These are phyloP conservation scores for Rhizopogon hawkerae DNA, from an alignment of 1,284 basidiomycete genomes.

Conservation along the genomic window DNA sequence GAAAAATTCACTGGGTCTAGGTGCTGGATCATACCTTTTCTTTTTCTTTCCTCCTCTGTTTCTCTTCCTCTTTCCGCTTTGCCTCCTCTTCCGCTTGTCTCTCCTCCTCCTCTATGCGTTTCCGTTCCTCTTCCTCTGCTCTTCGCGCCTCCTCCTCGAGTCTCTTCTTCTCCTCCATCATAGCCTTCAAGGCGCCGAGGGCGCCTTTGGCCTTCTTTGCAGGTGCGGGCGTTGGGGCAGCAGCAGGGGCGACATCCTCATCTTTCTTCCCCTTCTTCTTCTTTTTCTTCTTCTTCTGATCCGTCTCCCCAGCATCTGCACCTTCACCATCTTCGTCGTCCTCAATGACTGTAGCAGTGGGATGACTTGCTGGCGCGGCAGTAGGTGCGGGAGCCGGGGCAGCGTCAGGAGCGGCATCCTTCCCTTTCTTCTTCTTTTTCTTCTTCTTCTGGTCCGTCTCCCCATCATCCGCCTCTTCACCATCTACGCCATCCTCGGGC, in stretches of 20 bases:
- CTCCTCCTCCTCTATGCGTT: slow-evolving; percentile 80
- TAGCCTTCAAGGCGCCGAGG: slow-evolving; percentile 65
- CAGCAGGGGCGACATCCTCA: slow-evolving; percentile 53
- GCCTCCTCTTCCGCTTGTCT: slow-evolving; percentile 70
- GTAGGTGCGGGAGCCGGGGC: slow-evolving; percentile 29
- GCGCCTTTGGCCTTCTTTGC: slow-evolving; percentile 69
- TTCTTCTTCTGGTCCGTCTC: slow-evolving; percentile 63
- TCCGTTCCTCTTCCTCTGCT: slow-evolving; percentile 66
- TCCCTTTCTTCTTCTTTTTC: slow-evolving; percentile 79
- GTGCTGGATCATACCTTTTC: slow-evolving; percentile 59
- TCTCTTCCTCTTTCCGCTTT: slow-evolving; percentile 70
- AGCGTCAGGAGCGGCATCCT: slow-evolving; percentile 49
- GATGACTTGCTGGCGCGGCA: slow-evolving; percentile 20
- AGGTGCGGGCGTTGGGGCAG: slow-evolving; percentile 29
- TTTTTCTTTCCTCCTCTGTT: slow-evolving; percentile 78
- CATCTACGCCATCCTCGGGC: slow-evolving; percentile 28
- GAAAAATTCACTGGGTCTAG: background rate
- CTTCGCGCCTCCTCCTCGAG: slow-evolving; percentile 72
- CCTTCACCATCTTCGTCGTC: slow-evolving; percentile 50
- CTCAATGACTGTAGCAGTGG: slow-evolving; percentile 20
- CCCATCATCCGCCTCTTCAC: slow-evolving; percentile 45
- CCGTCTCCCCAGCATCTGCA: slow-evolving; percentile 42
- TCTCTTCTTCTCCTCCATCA: slow-evolving; percentile 86
- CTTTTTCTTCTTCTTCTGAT: slow-evolving; percentile 66
- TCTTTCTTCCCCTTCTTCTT: slow-evolving; percentile 81